Evolutionary conservation across 2,329 filamentous ascomycete genomes (phyloP), one percentile per base, ranked within the genome.

Genomic region (Fusarium sulawesiense): DNA sequence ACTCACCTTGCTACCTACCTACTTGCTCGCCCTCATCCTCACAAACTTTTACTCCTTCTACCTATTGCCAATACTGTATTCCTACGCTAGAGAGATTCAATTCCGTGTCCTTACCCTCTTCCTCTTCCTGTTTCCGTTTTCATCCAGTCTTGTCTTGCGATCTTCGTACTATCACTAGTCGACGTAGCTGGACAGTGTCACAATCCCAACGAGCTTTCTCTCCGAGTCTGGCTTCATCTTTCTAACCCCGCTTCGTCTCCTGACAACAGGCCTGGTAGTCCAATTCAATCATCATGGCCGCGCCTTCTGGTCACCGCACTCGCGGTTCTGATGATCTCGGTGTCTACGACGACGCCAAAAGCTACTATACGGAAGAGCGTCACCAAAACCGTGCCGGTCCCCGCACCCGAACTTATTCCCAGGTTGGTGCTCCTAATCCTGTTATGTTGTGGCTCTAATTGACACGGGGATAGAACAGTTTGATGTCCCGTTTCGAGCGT

Each of bases 331-430:
- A 82, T 50, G 85, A 88, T 63, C 84, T 85, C 49, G 77, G 81
- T 30, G 83, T 88, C 49, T 88, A 81, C 69, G 86, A 87, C 64
- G 86, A 88, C 79, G 87, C 87, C 62, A 84, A 83, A 75, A 88
- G 86, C 25, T 89, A 89, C 75, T 89, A 89, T 69, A 80, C 85
- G 34, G 84, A 85, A 25, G 86, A 88, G 37, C 84, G 86, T 56
- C 85, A 87, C 57, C 85, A 87, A 68, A 78, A 78, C 58, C 83
- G 84, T 71, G 83, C 79, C 54, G 85, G 86, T 23, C 79, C 81
- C 42, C 83, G 87, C 53, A 86, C 84, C 20, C 83, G 86, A 64
- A 89, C 87, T 23, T 88, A 85, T 70, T 88, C 87, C 4, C 86
- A 87, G 80, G 85, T 86, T 77, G 51, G 77, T 56, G 32, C 50